Base-by-base conservation (phyloP, 305 asterid genomes). In the Fraxinus velutina region DNA sequence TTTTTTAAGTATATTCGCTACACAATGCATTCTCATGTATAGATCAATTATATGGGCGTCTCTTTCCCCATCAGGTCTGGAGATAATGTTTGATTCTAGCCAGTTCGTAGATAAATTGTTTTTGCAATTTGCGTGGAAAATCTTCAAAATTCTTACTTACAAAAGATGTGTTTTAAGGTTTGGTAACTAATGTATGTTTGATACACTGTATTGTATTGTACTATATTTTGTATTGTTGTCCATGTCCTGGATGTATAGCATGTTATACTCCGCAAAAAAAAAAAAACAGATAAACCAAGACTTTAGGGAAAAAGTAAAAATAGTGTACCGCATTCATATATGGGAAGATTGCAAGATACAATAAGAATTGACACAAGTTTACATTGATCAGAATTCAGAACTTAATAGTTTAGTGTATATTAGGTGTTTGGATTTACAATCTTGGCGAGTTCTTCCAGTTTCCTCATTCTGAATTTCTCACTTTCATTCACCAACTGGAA, bases 401-500 rank as follows among this genome's bases (percentile, higher is more conserved):
- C n/a, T n/a, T n/a, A n/a, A 21, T 30, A 42, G 4, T 30, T 19
- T 44, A 6, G 60, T 74, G 60, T 73, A 32, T 82, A 73, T 89
- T 84, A 86, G 85, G 84, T 32, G 78, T 64, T 88, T 68, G 87
- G 76, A 87, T 83, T 89, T 50, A 30, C 33, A 30, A 91, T 88
- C 91, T 91, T 94, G 92, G 89, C 84, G 78, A 94, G 96, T 79
- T 94, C 97, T 81, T 95, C 98, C 77, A 95, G 91, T 85, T 92
- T 92, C 80, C 73, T 90, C 97, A 93, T 92, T 81, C 98, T 90
- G 85, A 89, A 79, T 68, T 87, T 90, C 89, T 94, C 98, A 79
- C 98, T 95, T 83, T 92, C 91, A 39, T 87, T 89, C 84, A 93
- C 90, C 91, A 93, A 33, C 98, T 94, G 92, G 86, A 82, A 81